Conservation (phyloP, 331 rosid species). For the Dryas integrifolia region DNA sequence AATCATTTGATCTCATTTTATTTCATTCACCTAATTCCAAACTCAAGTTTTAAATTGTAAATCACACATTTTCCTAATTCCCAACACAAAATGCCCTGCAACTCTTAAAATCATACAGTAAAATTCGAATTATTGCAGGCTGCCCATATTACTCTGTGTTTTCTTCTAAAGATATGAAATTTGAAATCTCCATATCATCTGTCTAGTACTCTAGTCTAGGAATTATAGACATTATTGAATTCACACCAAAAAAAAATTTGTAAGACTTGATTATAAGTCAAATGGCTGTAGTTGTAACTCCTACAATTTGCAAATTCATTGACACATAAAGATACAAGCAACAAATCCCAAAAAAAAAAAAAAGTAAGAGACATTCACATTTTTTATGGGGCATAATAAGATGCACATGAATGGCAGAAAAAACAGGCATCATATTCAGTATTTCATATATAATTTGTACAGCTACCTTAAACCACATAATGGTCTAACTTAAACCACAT, state of each 20-base stretch:
- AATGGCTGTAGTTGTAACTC: background rate
- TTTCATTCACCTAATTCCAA: background rate
- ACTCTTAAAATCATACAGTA: background rate
- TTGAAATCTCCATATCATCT: background rate
- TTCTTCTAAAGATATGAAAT: background rate
- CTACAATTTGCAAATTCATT: background rate
- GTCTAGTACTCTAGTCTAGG: no score
- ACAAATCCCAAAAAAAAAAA: background rate
- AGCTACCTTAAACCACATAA: slow-evolving; percentile 25
- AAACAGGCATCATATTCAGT: background rate
- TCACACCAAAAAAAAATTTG: background rate
- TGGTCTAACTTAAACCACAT: slow-evolving; percentile 22
- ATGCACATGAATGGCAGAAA: background rate
- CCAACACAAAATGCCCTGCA: background rate
- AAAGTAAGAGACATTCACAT: background rate
- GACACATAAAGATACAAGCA: no score
- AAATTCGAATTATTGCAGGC: background rate
- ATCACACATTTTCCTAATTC: no score
- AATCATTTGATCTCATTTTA: background rate
- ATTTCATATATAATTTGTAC: background rate
- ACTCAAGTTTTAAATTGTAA: background rate
- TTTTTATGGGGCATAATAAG: background rate
- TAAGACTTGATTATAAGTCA: background rate
- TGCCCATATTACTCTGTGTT: background rate
- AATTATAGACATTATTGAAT: no score